These are phyloP conservation scores for Aspergillus incahuasiensis DNA, from an alignment of 495 filamentous ascomycete species.

Conservation along the genomic window DNA sequence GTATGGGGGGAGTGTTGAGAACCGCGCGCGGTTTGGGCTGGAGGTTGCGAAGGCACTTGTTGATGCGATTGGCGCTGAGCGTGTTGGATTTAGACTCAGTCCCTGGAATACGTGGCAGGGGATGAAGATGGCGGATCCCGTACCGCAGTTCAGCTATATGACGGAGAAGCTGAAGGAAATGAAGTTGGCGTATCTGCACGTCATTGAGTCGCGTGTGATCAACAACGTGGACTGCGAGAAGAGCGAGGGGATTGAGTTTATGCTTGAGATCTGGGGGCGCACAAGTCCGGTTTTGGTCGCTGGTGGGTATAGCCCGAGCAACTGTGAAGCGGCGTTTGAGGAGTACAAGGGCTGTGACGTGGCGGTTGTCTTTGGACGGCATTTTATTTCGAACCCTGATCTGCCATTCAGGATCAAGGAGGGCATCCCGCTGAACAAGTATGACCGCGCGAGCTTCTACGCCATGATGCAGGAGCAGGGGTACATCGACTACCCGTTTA, in stretches of 20 bases:
- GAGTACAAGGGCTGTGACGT: slow-evolving; percentile 48
- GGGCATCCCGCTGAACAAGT: slow-evolving; percentile 47
- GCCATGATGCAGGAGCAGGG: slow-evolving; percentile 34
- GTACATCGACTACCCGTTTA: slow-evolving; percentile 53
- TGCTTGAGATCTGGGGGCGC: slow-evolving; percentile 33
- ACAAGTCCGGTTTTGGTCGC: slow-evolving; percentile 52
- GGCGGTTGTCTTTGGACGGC: slow-evolving; percentile 54
- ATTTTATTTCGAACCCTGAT: slow-evolving; percentile 67
- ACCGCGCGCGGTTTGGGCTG: slow-evolving; percentile 55
- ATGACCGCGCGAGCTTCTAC: slow-evolving; percentile 56
- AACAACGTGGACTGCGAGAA: slow-evolving; percentile 22
- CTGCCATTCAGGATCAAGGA: slow-evolving; percentile 54
- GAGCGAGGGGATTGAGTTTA: slow-evolving; percentile 46
- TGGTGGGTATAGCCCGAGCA: slow-evolving; percentile 48
- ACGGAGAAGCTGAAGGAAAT: slow-evolving; percentile 40
- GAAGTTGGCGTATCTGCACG: slow-evolving; percentile 57
- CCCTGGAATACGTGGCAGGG: slow-evolving; percentile 59
- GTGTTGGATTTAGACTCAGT: slow-evolving; percentile 53
- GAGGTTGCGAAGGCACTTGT: slow-evolving; percentile 57
- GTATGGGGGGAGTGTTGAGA: slow-evolving; percentile 66
- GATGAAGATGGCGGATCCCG: slow-evolving; percentile 58
- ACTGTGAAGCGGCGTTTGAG: slow-evolving; percentile 36
- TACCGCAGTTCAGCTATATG: slow-evolving; percentile 57
- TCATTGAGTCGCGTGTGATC: slow-evolving; percentile 11
- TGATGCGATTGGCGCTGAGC: slow-evolving; percentile 54